Evolutionary conservation across 257 asterid genomes (phyloP).

Genomic region (Scutellaria galericulata): DNA sequence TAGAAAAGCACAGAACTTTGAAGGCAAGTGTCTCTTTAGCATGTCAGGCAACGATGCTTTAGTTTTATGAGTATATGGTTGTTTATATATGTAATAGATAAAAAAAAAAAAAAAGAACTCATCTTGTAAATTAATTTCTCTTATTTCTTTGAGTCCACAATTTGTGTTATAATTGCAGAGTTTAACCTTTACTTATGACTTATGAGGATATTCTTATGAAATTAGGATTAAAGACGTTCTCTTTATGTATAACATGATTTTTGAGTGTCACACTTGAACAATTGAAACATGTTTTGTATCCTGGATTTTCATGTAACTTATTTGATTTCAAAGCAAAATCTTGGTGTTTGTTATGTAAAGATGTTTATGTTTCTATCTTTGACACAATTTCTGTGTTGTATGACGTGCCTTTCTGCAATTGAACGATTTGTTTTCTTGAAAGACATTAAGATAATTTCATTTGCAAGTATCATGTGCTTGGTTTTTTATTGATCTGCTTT

Average conservation of each 20-base stretch:
- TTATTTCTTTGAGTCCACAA: not conserved
- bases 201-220: not conserved
- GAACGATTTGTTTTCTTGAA: not conserved
- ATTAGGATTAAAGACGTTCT: not conserved
- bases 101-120: not conserved
- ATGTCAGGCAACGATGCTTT: not conserved
- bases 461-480: slow-evolving; percentile 2
- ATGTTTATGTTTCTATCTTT: not conserved
- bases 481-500: not conserved
- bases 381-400: too few relatives aligned
- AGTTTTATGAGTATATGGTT: slow-evolving; percentile 9
- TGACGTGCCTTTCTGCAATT: not conserved
- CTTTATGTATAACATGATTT: not conserved
- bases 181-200: not conserved
- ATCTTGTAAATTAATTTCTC: not conserved
- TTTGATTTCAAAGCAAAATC: not conserved
- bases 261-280: not conserved
- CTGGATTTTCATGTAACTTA: not conserved
- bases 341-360: slow-evolving; percentile 2
- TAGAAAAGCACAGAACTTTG: not conserved
- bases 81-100: not conserved
- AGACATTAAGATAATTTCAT: slow-evolving; percentile 10
- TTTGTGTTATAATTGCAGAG: not conserved
- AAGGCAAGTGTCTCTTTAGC: not conserved
- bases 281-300: not conserved